Conservation (phyloP, 495 filamentous ascomycete genomes). For the Bacidia rubella region DNA sequence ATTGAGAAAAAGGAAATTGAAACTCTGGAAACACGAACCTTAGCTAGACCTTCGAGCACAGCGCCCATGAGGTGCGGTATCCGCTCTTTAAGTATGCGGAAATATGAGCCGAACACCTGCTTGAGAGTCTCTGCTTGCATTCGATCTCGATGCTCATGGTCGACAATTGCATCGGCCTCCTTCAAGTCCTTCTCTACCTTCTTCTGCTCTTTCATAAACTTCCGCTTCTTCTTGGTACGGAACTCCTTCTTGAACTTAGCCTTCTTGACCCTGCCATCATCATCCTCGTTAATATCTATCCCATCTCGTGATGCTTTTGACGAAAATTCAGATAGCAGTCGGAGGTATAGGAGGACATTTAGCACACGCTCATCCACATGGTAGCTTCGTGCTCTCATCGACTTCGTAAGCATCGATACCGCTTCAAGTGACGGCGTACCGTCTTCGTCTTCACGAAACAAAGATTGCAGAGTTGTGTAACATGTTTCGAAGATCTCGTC, state of each 20-base stretch:
- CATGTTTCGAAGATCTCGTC: conserved; percentile 70
- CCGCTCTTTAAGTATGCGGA: conserved; percentile 78
- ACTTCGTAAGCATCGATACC: conserved; percentile 71
- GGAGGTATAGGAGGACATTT: conserved; percentile 82
- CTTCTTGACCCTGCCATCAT: conserved; percentile 38
- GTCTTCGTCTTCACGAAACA: conserved; percentile 82
- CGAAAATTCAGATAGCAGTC: conserved; percentile 74
- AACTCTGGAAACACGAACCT: no score
- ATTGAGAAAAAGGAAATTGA: no score
- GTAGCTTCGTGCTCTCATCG: conserved; percentile 82
- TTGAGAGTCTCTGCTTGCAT: conserved; percentile 92
- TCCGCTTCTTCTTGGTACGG: conserved; percentile 61
- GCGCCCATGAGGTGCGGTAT: conserved; percentile 74
- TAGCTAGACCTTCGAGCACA: conserved; percentile 79
- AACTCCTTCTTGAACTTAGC: conserved; percentile 61
- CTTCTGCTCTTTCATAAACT: conserved; percentile 69
- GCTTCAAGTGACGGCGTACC: conserved; percentile 78
- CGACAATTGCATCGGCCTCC: conserved; percentile 78
- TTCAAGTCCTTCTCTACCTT: conserved; percentile 84
- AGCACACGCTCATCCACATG: conserved; percentile 69
- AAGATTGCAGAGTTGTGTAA: conserved; percentile 58
- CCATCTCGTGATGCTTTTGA: conserved; percentile 64
- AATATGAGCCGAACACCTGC: conserved; percentile 87
- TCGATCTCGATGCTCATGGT: conserved; percentile 78
- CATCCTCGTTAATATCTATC: conserved; percentile 41